Evolutionary conservation across 2,329 filamentous ascomycete genomes (phyloP).

Genomic region (Aureobasidium leucospermi): DNA sequence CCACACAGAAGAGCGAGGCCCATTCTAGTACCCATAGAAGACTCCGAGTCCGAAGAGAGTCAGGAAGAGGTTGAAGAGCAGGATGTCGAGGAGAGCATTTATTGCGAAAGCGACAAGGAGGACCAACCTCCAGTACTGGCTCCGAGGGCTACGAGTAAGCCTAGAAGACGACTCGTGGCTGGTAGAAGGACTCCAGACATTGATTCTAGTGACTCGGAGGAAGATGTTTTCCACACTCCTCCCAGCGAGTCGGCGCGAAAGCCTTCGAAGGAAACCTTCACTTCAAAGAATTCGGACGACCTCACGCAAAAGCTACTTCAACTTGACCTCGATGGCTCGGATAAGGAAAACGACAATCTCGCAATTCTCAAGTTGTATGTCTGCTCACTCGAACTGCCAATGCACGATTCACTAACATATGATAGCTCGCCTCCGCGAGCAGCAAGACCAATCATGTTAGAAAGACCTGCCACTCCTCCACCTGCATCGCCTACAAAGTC

Average conservation of each 20-base stretch:
- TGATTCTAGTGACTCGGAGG: conserved; percentile 5
- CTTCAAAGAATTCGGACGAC: background rate
- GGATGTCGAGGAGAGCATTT: conserved; percentile 29
- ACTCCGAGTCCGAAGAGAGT: background rate
- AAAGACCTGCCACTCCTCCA: conserved; percentile 32
- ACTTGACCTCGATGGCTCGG: conserved; percentile 17
- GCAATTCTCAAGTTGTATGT: conserved; percentile 21
- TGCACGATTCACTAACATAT: background rate
- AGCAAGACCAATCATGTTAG: background rate
- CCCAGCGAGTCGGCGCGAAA: background rate
- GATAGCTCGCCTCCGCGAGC: conserved; percentile 8
- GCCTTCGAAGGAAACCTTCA: background rate
- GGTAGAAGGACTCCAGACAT: background rate
- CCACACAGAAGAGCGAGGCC: conserved; percentile 8
- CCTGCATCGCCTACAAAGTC: conserved; percentile 35
- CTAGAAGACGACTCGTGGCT: background rate
- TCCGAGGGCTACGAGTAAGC: background rate
- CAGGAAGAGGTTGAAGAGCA: conserved; percentile 18
- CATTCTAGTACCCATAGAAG: background rate
- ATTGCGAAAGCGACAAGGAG: conserved; percentile 23
- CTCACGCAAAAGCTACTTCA: conserved; percentile 2
- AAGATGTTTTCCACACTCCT: conserved; percentile 6
- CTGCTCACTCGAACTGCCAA: background rate
- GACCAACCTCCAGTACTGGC: background rate
- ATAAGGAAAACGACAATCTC: conserved; percentile 25